phyloP scores from a whole-genome alignment of 164 flowering plant species.

The Liquidambar formosana region DNA sequence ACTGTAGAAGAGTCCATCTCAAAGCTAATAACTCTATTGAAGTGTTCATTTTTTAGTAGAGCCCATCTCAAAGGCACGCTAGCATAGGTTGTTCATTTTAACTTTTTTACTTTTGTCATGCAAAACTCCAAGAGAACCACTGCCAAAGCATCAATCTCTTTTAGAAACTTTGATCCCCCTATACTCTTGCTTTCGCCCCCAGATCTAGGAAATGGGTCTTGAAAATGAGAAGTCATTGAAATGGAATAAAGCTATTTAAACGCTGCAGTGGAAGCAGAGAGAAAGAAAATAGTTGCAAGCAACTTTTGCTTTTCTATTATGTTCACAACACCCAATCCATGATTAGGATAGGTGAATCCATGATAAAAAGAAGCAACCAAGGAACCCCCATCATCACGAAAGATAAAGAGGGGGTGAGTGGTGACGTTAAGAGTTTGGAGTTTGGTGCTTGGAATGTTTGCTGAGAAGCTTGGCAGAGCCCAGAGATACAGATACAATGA shows the following conservation, averaged over 20 bases:
- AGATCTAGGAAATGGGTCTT: neutral
- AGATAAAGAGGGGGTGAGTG: neutral
- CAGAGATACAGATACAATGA: no score
- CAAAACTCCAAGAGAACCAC: no score
- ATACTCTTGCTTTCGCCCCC: neutral
- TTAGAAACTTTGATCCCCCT: no score
- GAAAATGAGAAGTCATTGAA: constrained; percentile 21
- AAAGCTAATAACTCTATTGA: no score
- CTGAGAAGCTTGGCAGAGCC: neutral
- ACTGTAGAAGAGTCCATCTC: no score
- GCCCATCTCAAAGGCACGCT: no score
- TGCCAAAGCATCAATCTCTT: no score
- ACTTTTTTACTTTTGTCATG: no score
- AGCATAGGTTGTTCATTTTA: no score
- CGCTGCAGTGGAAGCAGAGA: neutral
- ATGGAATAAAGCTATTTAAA: constrained; percentile 7
- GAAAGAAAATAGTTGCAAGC: constrained; percentile 1
- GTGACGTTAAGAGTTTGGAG: constrained; percentile 3
- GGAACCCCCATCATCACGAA: constrained; percentile 8
- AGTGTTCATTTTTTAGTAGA: no score
- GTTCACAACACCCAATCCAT: constrained; percentile 3
- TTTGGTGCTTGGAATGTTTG: neutral
- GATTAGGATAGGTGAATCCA: constrained; percentile 8
- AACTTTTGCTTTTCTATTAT: neutral
- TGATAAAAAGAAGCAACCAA: neutral